These are phyloP conservation scores for Selaginella moellendorffii DNA, from an alignment of 75 land plant genomes.

Conservation along the genomic window DNA sequence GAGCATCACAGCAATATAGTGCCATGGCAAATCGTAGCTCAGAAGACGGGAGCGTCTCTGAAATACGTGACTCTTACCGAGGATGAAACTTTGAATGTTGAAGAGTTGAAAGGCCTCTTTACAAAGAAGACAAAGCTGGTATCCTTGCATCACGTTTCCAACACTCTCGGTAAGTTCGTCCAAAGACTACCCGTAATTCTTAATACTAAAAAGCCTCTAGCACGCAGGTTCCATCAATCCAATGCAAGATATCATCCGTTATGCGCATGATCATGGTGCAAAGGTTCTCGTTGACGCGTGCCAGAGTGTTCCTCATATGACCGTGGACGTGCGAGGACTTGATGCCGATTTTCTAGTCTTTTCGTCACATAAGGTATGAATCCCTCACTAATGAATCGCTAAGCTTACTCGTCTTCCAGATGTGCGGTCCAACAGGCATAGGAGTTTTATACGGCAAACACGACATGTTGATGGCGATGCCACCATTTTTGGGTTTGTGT, in stretches of 20 bases:
- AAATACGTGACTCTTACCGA: slow-evolving; percentile 47
- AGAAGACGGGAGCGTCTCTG: slow-evolving; percentile 61
- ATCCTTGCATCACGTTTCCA: slow-evolving; percentile 70
- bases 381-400: not conserved
- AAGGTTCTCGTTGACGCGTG: slow-evolving; percentile 94
- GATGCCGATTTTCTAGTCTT: slow-evolving; percentile 86
- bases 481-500: slow-evolving; percentile 72
- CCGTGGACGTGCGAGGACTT: slow-evolving; percentile 67
- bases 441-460: slow-evolving; percentile 75
- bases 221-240: slow-evolving; percentile 61
- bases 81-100: slow-evolving; percentile 49
- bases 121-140: slow-evolving; percentile 68
- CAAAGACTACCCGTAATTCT: not conserved
- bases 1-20: slow-evolving; percentile 96
- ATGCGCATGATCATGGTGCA: slow-evolving; percentile 71
- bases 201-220: not conserved
- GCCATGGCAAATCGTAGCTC: slow-evolving; percentile 84
- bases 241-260: slow-evolving; percentile 43
- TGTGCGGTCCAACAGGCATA: slow-evolving; percentile 99
- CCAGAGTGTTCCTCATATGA: slow-evolving; percentile 98
- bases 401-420: slow-evolving; percentile 32
- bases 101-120: slow-evolving; percentile 33
- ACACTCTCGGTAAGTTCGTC: slow-evolving; percentile 59
- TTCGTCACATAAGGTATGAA: slow-evolving; percentile 84
- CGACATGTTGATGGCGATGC: slow-evolving; percentile 53